Evolutionary conservation across 345 rosid species (phyloP).

Genomic region (Sonneratia alba): DNA sequence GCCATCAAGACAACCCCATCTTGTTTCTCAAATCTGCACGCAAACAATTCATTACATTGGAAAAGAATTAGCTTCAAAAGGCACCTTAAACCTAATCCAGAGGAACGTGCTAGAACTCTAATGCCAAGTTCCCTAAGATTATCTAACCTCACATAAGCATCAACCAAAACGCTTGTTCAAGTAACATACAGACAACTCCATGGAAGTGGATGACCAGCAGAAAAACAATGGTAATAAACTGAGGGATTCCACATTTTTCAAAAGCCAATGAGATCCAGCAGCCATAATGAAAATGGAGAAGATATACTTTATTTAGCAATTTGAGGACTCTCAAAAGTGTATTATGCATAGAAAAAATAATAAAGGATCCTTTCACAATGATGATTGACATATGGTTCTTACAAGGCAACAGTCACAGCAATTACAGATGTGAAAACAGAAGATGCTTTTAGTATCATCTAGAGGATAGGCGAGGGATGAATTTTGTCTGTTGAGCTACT

Average conservation of each 20-base stretch:
- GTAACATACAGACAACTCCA: not conserved
- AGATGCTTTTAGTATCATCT: too few relatives aligned
- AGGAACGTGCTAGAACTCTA: not conserved
- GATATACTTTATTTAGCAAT: not conserved
- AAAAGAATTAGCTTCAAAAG: not conserved
- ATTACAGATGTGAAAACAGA: too few relatives aligned
- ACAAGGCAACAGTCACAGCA: too few relatives aligned
- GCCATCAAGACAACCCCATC: slow-evolving; percentile 99
- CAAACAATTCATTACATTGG: not conserved
- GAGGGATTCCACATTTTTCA: not conserved
- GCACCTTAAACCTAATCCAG: not conserved
- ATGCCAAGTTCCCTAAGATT: not conserved
- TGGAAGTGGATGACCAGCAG: not conserved
- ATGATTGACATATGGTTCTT: too few relatives aligned
- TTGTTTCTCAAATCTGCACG: slow-evolving; percentile 82
- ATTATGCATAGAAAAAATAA: not conserved
- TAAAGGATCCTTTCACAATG: too few relatives aligned
- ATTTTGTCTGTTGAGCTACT: too few relatives aligned
- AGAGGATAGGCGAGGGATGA: too few relatives aligned
- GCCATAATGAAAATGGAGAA: not conserved
- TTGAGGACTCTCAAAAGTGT: not conserved
- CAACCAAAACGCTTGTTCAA: not conserved
- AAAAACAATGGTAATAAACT: not conserved
- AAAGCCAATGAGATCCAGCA: not conserved
- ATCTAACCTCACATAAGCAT: not conserved